phyloP scores from a whole-genome alignment of 1,284 basidiomycete genomes.

The Somion occarium region DNA sequence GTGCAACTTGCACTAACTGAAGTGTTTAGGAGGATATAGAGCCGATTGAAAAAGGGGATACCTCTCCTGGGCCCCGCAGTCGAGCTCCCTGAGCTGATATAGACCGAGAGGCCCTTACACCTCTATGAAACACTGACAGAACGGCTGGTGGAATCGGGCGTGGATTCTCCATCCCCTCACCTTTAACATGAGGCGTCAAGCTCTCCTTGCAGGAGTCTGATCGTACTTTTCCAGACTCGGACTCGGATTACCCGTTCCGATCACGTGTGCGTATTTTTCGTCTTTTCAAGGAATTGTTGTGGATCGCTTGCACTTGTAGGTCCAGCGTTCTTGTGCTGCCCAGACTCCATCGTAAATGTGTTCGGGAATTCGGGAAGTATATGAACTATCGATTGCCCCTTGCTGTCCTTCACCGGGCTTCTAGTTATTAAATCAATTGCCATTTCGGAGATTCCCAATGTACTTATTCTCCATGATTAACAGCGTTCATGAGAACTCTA shows the following conservation, averaged over 20 bases:
- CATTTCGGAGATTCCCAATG: too few relatives aligned
- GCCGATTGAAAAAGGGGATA: conserved; percentile 2
- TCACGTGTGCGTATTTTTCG: not conserved
- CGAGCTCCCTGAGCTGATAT: conserved; percentile 27
- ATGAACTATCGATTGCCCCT: too few relatives aligned
- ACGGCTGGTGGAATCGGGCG: not conserved
- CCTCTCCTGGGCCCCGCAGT: conserved; percentile 19
- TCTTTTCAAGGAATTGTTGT: not conserved
- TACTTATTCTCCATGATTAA: too few relatives aligned
- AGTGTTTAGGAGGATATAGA: too few relatives aligned
- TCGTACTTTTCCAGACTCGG: not conserved
- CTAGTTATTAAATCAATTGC: too few relatives aligned
- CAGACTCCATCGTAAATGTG: too few relatives aligned
- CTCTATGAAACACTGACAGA: conserved; percentile 18
- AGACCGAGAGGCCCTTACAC: conserved; percentile 27
- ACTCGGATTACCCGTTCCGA: not conserved
- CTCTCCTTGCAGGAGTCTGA: not conserved
- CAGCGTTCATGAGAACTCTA: too few relatives aligned
- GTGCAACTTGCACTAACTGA: conserved; percentile 3
- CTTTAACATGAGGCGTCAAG: conserved; percentile 15
- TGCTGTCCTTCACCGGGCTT: too few relatives aligned
- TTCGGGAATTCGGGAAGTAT: too few relatives aligned
- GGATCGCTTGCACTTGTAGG: not conserved
- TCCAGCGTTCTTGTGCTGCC: not conserved
- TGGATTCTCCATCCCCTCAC: conserved; percentile 12